phyloP scores from a whole-genome alignment of 2,329 filamentous ascomycete species.

The Colletotrichum sp. region DNA sequence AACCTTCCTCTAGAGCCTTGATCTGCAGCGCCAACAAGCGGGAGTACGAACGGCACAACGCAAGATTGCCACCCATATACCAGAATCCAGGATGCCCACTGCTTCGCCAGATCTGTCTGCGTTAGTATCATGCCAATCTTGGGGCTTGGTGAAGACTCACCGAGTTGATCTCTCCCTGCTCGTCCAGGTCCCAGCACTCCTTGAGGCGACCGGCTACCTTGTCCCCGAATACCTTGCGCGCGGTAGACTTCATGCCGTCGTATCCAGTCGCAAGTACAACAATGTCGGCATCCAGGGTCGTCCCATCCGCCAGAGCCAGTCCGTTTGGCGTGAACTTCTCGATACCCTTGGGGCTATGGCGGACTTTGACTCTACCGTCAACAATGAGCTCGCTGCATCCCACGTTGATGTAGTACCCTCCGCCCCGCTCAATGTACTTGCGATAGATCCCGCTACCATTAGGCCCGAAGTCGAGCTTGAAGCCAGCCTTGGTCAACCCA shows the following conservation, averaged over 20 bases:
- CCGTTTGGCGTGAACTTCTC: conserved; percentile 50
- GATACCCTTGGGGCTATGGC: conserved; percentile 60
- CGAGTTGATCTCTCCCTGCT: conserved; percentile 54
- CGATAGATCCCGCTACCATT: conserved; percentile 61
- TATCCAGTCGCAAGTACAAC: conserved; percentile 70
- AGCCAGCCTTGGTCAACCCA: conserved; percentile 61
- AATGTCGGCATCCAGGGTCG: conserved; percentile 63
- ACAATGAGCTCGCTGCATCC: conserved; percentile 66
- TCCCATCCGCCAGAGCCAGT: conserved; percentile 57
- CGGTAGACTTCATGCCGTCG: conserved; percentile 70
- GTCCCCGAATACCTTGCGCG: conserved; percentile 66
- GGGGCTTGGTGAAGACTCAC: neutral
- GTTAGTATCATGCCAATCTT: neutral
- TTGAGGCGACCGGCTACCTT: conserved; percentile 61
- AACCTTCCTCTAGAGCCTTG: conserved; percentile 45
- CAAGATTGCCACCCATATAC: conserved; percentile 70
- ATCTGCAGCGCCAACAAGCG: conserved; percentile 58
- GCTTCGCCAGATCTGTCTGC: conserved; percentile 56
- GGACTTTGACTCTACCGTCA: conserved; percentile 68
- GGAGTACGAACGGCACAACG: conserved; percentile 66
- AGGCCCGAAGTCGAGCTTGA: conserved; percentile 63
- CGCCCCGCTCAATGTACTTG: conserved; percentile 70
- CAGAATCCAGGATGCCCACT: conserved; percentile 70
- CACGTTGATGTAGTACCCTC: conserved; percentile 75
- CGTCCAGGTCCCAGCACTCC: conserved; percentile 68